Evolutionary conservation across 495 filamentous ascomycete species (phyloP).

Genomic region (Penicillium lagena): DNA sequence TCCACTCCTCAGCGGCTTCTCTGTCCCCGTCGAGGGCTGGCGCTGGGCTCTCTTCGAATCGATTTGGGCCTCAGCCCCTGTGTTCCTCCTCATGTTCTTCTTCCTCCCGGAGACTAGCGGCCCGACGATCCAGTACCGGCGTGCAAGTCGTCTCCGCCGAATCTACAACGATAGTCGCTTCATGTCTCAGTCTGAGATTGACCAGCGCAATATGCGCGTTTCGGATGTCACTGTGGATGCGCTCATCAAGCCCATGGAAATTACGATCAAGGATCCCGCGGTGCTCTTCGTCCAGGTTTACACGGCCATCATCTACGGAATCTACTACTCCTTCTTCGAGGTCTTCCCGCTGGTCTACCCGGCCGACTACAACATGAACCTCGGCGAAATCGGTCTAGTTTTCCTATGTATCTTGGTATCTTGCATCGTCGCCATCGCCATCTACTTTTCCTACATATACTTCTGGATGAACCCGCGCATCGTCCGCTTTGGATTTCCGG

Average conservation of each 20-base stretch:
- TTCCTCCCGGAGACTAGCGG: conserved; percentile 52
- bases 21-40: conserved; percentile 49
- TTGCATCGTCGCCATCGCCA: conserved; percentile 43
- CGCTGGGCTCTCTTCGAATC: conserved; percentile 49
- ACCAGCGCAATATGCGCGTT: conserved; percentile 42
- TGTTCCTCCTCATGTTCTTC: conserved; percentile 47
- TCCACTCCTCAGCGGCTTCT: conserved; percentile 57
- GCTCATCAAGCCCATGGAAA: conserved; percentile 56
- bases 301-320: conserved; percentile 57
- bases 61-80: conserved; percentile 36
- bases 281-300: conserved; percentile 59
- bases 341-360: conserved; percentile 69
- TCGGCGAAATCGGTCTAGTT: conserved; percentile 55
- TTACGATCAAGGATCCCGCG: conserved; percentile 56
- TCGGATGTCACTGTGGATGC: conserved; percentile 47
- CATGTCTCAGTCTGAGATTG: conserved; percentile 43
- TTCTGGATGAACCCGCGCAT: conserved; percentile 48
- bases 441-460: conserved; percentile 49
- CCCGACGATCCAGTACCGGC: conserved; percentile 50
- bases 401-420: conserved; percentile 59
- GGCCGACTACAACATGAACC: conserved; percentile 53
- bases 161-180: conserved; percentile 35
- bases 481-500: conserved; percentile 33
- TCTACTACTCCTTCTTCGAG: conserved; percentile 69
- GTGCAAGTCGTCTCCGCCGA: conserved; percentile 46